Evolutionary conservation across 768 basidiomycete species (phyloP).

Genomic region (Amanita pseudoporphyria): DNA sequence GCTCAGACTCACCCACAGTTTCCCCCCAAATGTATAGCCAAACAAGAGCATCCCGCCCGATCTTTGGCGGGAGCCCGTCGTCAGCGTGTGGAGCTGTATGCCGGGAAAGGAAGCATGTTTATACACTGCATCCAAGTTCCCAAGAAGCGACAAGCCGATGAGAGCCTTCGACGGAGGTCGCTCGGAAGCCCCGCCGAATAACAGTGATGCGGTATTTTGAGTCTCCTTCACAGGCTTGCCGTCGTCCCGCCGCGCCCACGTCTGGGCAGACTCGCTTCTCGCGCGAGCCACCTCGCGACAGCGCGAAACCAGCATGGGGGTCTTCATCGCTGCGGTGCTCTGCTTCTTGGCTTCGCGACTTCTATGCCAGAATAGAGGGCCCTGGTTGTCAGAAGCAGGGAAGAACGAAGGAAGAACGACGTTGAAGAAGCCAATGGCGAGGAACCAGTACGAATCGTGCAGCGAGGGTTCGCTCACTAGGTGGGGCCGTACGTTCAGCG

Average conservation of each 20-base stretch:
- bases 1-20: constrained; percentile 71
- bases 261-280: constrained; percentile 48
- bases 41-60: constrained; percentile 75
- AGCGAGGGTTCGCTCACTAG: constrained; percentile 31
- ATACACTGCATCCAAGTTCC: constrained; percentile 78
- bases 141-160: constrained; percentile 74
- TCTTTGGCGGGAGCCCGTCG: constrained; percentile 79
- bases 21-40: constrained; percentile 65
- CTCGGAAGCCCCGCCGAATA: constrained; percentile 4
- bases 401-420: constrained; percentile 69
- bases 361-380: constrained; percentile 62
- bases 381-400: constrained; percentile 31
- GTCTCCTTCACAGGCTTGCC: constrained; percentile 23
- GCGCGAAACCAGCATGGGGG: constrained; percentile 49
- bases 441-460: constrained; percentile 68
- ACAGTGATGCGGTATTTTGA: constrained; percentile 12
- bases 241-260: constrained; percentile 73
- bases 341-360: constrained; percentile 61
- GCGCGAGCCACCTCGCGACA: constrained; percentile 56
- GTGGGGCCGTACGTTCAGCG: constrained; percentile 67
- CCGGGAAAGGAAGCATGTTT: constrained; percentile 51
- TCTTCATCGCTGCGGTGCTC: constrained; percentile 56
- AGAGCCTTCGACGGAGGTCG: constrained; percentile 51
- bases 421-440: constrained; percentile 78
- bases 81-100: constrained; percentile 60